phyloP scores from a whole-genome alignment of 805 yeast genomes.

The Aciculoconidium aculeatum region DNA sequence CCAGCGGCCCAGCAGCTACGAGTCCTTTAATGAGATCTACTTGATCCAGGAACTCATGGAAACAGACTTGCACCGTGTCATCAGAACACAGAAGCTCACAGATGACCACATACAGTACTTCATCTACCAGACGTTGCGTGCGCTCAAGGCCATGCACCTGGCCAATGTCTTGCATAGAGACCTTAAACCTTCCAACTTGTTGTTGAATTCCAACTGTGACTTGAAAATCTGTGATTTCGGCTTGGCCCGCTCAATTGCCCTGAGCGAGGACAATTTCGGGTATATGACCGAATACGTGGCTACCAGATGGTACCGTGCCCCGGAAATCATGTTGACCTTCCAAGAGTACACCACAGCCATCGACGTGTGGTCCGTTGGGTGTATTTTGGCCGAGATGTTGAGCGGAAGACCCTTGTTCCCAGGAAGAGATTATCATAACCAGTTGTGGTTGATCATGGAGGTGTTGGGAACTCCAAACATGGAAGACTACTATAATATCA shows the following conservation, averaged over 20 bases:
- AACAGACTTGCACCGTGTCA: conserved; percentile 78
- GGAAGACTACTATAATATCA: conserved; percentile 70
- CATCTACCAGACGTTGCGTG: conserved; percentile 84
- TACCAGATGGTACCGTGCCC: conserved; percentile 96
- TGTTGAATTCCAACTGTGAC: conserved; percentile 89
- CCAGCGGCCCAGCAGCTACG: conserved; percentile 74
- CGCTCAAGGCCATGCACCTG: conserved; percentile 83
- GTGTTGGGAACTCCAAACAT: conserved; percentile 82
- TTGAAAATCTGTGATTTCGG: conserved; percentile 94
- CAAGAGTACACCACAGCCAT: conserved; percentile 92
- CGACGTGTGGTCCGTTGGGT: conserved; percentile 96
- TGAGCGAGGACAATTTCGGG: conserved; percentile 61
- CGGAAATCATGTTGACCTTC: conserved; percentile 93
- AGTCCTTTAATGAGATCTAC: conserved; percentile 79
- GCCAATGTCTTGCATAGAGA: conserved; percentile 95
- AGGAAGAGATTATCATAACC: conserved; percentile 91
- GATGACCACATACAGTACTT: conserved; percentile 96
- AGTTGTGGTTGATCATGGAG: conserved; percentile 76
- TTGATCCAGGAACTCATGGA: conserved; percentile 85
- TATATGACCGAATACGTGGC: conserved; percentile 97
- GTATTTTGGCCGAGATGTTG: conserved; percentile 87
- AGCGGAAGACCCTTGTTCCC: conserved; percentile 86
- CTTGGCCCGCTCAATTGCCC: conserved; percentile 64
- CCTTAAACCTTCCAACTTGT: conserved; percentile 80
- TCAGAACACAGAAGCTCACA: conserved; percentile 70